These are phyloP conservation scores for Metschnikowia shivogae DNA, from an alignment of 805 yeast species.

Conservation along the genomic window DNA sequence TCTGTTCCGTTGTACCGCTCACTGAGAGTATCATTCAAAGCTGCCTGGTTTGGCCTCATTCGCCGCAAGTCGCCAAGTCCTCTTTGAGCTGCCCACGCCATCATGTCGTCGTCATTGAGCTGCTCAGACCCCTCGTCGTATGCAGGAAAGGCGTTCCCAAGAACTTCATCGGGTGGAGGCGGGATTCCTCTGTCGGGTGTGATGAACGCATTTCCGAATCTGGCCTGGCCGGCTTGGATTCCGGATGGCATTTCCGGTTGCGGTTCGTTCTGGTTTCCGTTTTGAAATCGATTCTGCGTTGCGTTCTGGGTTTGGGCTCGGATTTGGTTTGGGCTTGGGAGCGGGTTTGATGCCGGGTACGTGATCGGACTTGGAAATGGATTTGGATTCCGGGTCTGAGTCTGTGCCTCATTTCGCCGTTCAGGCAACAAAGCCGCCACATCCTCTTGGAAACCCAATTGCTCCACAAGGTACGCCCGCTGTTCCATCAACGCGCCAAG, in stretches of 20 bases:
- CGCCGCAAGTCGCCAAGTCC: conserved; percentile 26
- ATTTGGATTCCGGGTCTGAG: background rate
- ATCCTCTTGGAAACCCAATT: conserved; percentile 13
- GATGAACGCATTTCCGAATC: background rate
- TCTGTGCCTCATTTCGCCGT: background rate
- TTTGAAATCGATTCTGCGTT: too few relatives aligned
- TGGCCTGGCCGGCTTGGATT: background rate
- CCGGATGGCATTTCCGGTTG: too few relatives aligned
- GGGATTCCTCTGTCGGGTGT: conserved; percentile 7
- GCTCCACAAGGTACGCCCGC: conserved; percentile 17
- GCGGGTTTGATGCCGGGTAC: background rate
- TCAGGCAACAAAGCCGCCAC: conserved; percentile 6
- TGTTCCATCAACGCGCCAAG: conserved; percentile 38
- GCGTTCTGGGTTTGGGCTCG: background rate
- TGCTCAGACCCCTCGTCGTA: conserved; percentile 1
- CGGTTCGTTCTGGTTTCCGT: too few relatives aligned
- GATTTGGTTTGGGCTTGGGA: background rate
- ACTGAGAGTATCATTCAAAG: conserved; percentile 3
- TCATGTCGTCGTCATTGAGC: conserved; percentile 15
- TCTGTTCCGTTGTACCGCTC: conserved; percentile 12
- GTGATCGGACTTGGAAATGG: background rate
- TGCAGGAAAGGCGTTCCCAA: conserved; percentile 11
- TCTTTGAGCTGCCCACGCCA: conserved; percentile 23
- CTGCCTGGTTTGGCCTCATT: conserved; percentile 6
- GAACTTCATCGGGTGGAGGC: conserved; percentile 11